These are phyloP conservation scores for Paxillus rubicundulus DNA, from an alignment of 768 basidiomycete genomes.

Conservation along the genomic window DNA sequence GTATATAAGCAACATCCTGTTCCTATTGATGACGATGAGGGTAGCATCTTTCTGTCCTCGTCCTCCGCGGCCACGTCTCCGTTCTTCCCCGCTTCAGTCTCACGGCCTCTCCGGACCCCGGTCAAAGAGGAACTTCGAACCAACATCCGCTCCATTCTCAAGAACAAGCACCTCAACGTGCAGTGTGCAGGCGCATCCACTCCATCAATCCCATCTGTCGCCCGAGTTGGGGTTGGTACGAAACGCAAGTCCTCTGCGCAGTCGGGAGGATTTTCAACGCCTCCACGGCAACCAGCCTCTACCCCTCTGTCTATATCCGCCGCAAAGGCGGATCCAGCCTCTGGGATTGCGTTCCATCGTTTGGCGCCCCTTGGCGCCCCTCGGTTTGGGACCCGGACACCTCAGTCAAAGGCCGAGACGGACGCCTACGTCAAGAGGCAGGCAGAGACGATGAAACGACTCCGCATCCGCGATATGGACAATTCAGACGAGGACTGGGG, in stretches of 20 bases:
- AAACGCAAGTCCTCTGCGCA: constrained; percentile 60
- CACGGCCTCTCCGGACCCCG: constrained; percentile 58
- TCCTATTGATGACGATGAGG: constrained; percentile 53
- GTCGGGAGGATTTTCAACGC: constrained; percentile 52
- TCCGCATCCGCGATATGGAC: constrained; percentile 58
- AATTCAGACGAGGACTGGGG: constrained; percentile 46
- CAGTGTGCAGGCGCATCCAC: constrained; percentile 3
- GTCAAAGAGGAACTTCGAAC: constrained; percentile 48
- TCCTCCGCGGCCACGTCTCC: constrained; percentile 38
- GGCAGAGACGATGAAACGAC: constrained; percentile 61
- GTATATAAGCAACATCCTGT: constrained; percentile 32
- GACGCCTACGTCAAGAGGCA: constrained; percentile 46
- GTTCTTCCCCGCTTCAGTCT: constrained; percentile 42
- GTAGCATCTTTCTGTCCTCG: constrained; percentile 55
- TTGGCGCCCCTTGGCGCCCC: constrained; percentile 34
- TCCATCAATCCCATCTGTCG: constrained; percentile 18
- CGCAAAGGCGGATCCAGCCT: constrained; percentile 31
- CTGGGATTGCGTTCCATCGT: constrained; percentile 34
- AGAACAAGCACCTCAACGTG: constrained; percentile 29
- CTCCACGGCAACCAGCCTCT: constrained; percentile 46
- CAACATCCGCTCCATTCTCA: constrained; percentile 43
- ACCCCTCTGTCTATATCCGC: constrained; percentile 40
- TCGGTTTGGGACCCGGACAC: constrained; percentile 28
- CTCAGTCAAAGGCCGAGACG: constrained; percentile 37
- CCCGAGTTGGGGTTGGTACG: constrained; percentile 47